These are phyloP conservation scores for Sordariomycetes sp. DNA, from an alignment of 2,329 filamentous ascomycete species.

Conservation along the genomic window DNA sequence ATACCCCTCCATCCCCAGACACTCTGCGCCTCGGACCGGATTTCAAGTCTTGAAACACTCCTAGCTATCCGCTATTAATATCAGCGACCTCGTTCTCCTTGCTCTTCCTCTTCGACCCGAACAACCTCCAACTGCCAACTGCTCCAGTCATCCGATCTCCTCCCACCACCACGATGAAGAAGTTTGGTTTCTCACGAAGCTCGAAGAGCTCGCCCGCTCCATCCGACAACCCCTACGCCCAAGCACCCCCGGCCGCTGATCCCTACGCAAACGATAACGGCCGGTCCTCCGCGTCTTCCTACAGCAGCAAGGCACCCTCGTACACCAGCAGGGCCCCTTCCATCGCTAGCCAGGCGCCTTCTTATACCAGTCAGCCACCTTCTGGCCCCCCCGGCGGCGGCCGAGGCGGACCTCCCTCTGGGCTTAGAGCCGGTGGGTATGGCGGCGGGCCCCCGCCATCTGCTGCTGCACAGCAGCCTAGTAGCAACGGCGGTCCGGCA, in stretches of 20 bases:
- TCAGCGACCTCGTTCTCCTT: neutral
- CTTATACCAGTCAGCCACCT: neutral
- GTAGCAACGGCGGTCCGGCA: neutral
- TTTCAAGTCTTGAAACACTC: neutral
- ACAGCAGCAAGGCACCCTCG: conserved; percentile 11
- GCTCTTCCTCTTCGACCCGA: neutral
- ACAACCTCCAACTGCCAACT: neutral
- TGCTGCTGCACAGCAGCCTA: neutral
- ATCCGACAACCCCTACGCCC: conserved; percentile 35
- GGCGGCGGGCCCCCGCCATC: conserved; percentile 16
- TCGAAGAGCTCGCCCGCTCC: conserved; percentile 36
- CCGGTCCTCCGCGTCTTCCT: conserved; percentile 13
- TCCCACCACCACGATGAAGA: conserved; percentile 33
- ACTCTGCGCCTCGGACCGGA: neutral
- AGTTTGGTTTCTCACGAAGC: conserved; percentile 46
- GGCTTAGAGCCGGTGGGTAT: conserved; percentile 17
- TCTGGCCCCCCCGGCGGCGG: conserved; percentile 12
- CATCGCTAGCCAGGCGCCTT: neutral
- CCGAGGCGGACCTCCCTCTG: conserved; percentile 18
- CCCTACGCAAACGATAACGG: conserved; percentile 35
- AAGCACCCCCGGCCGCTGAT: conserved; percentile 32
- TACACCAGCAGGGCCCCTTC: neutral
- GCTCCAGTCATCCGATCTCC: neutral
- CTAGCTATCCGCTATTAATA: neutral
- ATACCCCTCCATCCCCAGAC: neutral